These are phyloP conservation scores for Neoboletus brunneissimus DNA, from an alignment of 768 basidiomycete species.

Conservation along the genomic window DNA sequence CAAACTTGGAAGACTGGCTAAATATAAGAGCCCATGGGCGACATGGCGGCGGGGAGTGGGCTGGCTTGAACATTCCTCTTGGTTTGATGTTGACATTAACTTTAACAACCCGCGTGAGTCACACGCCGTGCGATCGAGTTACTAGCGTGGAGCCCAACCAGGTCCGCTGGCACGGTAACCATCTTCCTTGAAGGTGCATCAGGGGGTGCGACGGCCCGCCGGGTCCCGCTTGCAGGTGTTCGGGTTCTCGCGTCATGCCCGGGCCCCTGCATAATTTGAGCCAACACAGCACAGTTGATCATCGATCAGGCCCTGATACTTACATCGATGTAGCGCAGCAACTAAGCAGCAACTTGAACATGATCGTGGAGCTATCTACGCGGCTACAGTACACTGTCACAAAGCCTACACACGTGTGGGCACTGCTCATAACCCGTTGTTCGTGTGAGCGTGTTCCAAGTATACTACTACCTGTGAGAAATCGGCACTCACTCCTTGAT, in stretches of 20 bases:
- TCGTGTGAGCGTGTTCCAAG: conserved; percentile 7
- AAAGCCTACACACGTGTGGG: background rate
- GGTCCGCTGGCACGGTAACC: background rate
- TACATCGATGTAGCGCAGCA: too few species aligned
- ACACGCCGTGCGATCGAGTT: background rate
- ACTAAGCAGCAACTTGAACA: too few species aligned
- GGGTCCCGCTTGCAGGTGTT: too few species aligned
- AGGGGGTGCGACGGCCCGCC: too few species aligned
- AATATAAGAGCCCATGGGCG: background rate
- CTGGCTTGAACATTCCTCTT: background rate
- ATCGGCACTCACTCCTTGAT: background rate
- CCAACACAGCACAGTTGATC: too few species aligned
- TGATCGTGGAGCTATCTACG: background rate
- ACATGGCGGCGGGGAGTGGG: background rate
- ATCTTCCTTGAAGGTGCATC: too few species aligned
- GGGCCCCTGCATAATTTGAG: too few species aligned
- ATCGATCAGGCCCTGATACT: too few species aligned
- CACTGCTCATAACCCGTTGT: background rate
- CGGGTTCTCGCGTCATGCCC: too few species aligned
- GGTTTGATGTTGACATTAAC: background rate
- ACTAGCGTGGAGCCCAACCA: background rate
- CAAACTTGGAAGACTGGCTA: background rate
- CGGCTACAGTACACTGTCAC: background rate
- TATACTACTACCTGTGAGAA: background rate
- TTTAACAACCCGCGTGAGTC: background rate